Evolutionary conservation across 805 yeast species (phyloP).

Genomic region (Candida koratica): DNA sequence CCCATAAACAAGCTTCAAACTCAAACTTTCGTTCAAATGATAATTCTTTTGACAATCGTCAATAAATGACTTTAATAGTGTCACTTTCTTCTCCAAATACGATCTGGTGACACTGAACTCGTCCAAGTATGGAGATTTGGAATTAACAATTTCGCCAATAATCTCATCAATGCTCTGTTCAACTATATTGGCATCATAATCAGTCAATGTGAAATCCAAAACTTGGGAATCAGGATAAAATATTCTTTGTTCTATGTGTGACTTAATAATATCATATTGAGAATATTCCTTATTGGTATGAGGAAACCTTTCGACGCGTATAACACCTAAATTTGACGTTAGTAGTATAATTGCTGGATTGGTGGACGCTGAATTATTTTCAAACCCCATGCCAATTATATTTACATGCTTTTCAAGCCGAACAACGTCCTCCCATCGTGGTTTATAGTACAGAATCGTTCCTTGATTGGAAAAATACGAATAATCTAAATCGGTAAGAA

Average conservation of each 20-base stretch:
- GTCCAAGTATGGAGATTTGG: constrained; percentile 56
- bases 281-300: not conserved
- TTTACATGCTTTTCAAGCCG: constrained; percentile 49
- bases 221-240: constrained; percentile 52
- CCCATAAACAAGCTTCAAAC: constrained; percentile 3
- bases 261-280: constrained; percentile 44
- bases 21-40: constrained; percentile 2
- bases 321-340: constrained; percentile 56
- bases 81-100: constrained; percentile 49
- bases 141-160: constrained; percentile 52
- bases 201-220: constrained; percentile 40
- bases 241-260: constrained; percentile 82
- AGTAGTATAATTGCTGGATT: constrained; percentile 46
- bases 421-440: constrained; percentile 81
- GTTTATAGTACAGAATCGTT: constrained; percentile 28
- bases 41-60: constrained; percentile 41
- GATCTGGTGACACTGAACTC: constrained; percentile 47
- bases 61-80: constrained; percentile 43
- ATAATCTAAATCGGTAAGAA: constrained; percentile 57
- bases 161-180: constrained; percentile 44
- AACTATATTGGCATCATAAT: constrained; percentile 20
- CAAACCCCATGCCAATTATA: constrained; percentile 59
- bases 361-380: constrained; percentile 27
- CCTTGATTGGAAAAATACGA: constrained; percentile 23
- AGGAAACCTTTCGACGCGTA: constrained; percentile 50